These are phyloP conservation scores for Tetraselmis striata DNA, from an alignment of 139 green algal genomes.

Conservation along the genomic window DNA sequence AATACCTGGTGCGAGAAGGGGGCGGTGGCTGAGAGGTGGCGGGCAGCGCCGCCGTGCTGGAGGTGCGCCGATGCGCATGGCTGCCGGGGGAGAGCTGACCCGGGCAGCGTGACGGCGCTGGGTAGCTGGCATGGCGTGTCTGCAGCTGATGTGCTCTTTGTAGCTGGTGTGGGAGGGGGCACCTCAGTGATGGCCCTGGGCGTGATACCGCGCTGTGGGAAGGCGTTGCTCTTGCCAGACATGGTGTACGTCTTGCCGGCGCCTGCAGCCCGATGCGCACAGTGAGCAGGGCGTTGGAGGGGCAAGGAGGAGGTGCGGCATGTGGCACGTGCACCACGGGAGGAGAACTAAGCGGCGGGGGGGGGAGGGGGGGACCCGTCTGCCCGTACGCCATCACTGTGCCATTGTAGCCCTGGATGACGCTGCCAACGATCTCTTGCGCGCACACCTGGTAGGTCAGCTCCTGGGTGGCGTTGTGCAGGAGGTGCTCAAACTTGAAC, in stretches of 20 bases:
- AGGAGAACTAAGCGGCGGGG: too few species aligned
- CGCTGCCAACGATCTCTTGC: conserved; percentile 21
- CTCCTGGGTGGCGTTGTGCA: not conserved
- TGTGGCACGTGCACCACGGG: too few species aligned
- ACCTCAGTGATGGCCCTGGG: conserved; percentile 28
- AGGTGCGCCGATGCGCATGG: too few species aligned
- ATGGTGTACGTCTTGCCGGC: conserved; percentile 66
- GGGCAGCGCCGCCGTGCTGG: too few species aligned
- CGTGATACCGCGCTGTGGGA: conserved; percentile 54
- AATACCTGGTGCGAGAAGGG: conserved; percentile 30
- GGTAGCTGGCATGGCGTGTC: too few species aligned
- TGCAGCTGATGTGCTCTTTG: too few species aligned
- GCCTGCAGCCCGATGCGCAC: too few species aligned
- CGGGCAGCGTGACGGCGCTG: too few species aligned
- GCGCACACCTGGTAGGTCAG: conserved; percentile 16
- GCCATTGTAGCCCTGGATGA: conserved; percentile 46
- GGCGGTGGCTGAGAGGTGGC: too few species aligned
- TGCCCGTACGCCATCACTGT: conserved; percentile 41
- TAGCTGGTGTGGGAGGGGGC: too few species aligned
- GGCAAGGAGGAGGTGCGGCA: too few species aligned
- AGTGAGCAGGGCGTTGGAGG: not conserved
- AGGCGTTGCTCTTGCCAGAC: conserved; percentile 37
- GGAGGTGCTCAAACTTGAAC: not conserved
- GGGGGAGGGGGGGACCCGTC: conserved; percentile 27
- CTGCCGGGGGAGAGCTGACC: too few species aligned